Conservation (phyloP, 2,329 filamentous ascomycete species). For the Tolypocladium guangdongense region DNA sequence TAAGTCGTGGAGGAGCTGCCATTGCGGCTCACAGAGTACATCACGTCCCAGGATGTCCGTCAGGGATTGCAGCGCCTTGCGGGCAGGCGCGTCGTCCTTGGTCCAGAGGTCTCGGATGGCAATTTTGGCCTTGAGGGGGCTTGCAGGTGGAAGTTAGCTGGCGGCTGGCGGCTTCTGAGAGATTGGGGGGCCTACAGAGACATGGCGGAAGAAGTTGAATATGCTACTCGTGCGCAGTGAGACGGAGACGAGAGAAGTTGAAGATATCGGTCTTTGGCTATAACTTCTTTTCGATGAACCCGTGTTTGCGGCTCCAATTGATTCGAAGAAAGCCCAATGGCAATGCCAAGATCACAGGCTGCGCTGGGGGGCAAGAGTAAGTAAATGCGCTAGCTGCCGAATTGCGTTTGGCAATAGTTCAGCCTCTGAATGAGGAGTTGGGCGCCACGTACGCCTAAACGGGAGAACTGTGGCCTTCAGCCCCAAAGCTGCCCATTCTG, state of each 20-base stretch:
- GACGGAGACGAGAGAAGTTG: neutral
- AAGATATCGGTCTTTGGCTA: neutral
- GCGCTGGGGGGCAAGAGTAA: no score
- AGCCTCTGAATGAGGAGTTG: neutral
- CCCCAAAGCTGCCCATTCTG: neutral
- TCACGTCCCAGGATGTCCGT: constrained; percentile 26
- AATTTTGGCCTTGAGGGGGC: constrained; percentile 31
- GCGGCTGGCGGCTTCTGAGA: neutral
- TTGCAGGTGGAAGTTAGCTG: constrained; percentile 7
- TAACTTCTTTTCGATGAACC: no score
- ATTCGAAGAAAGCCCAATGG: neutral
- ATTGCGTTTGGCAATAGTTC: neutral
- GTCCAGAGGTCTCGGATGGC: constrained; percentile 33
- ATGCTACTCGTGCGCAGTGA: neutral
- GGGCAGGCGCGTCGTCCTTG: constrained; percentile 19
- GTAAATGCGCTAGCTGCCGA: neutral
- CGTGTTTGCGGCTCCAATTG: neutral
- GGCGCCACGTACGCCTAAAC: neutral
- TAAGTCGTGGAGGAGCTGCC: constrained; percentile 27
- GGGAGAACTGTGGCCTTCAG: neutral
- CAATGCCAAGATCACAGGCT: neutral
- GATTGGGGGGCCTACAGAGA: constrained; percentile 5
- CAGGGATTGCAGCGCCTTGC: constrained; percentile 20
- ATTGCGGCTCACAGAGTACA: constrained; percentile 29
- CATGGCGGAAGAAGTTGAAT: constrained; percentile 2